Percentiles rank a stretch among this genome's conserved stretches.
Evolutionary conservation across 73 alveolate genomes (phyloP).

Genomic region (Paramecium pentaurelia): DNA sequence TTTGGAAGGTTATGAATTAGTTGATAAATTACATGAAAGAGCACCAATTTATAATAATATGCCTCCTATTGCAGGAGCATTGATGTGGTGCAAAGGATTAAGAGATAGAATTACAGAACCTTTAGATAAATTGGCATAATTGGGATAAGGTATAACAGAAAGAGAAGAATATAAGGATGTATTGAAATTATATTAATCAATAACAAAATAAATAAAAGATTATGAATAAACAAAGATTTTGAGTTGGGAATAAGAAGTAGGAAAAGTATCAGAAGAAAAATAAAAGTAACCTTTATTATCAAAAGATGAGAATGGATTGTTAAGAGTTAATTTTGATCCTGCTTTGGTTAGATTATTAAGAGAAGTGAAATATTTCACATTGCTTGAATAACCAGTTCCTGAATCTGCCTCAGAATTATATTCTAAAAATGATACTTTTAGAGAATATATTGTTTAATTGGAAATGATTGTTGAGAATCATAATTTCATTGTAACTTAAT

Average conservation of each 20-base stretch:
- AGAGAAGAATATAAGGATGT: conserved; percentile 98
- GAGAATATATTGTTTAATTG: conserved; percentile 61
- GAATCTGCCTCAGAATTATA: conserved; percentile 93
- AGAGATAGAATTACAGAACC: conserved; percentile 99
- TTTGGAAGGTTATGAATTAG: conserved; percentile 95
- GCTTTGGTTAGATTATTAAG: conserved; percentile 96
- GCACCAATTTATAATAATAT: conserved; percentile 97
- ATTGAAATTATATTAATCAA: conserved; percentile 91
- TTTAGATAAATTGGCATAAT: conserved; percentile 91
- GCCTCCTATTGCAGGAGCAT: conserved; percentile 99
- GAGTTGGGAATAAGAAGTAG: conserved; percentile 97
- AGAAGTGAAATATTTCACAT: conserved; percentile 97
- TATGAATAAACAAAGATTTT: conserved; percentile 91
- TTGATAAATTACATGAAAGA: conserved; percentile 92
- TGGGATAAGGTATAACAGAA: conserved; percentile 91
- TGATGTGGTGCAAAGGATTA: conserved; percentile 98
- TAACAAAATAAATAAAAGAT: conserved; percentile 93
- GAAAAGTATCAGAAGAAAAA: conserved; percentile 84
- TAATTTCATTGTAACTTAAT: conserved; percentile 92
- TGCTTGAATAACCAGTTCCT: conserved; percentile 95
- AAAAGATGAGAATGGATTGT: conserved; percentile 70
- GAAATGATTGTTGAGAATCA: conserved; percentile 96
- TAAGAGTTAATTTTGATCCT: conserved; percentile 98
- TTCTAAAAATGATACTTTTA: conserved; percentile 85
- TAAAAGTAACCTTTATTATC: conserved; percentile 75